Evolutionary conservation across 495 filamentous ascomycete genomes (phyloP), one percentile per base, ranked within the genome.

Genomic region (Parathielavia appendiculata): DNA sequence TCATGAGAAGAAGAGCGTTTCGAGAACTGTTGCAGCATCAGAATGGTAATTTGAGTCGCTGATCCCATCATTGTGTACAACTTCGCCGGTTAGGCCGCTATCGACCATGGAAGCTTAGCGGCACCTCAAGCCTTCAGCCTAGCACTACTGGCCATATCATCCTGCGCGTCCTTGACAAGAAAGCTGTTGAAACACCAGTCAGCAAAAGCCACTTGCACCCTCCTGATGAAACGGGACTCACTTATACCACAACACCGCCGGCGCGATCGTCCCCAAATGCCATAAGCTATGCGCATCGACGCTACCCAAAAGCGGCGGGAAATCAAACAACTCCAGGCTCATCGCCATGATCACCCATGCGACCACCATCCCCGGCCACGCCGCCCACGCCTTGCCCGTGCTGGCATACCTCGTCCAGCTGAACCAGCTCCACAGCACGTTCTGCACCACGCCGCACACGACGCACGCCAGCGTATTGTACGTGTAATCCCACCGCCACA

Each of bases 391-490:
- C 39, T 76, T 69, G 45, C 83, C 81, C 48, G 82, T 75, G 62
- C 83, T 83, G 64, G 78, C 76, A 73, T 93, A 97, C 51, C 86
- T 81, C 65, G 69, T 72, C 57, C 87, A 83, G 63, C 89, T 92
- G 71, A 95, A 97, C 62, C 79, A 84, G 14, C 81, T 89, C 93
- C 93, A 98, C 54, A 98, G 67, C 6, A 84, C 44, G 61, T 97
- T 96, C 68, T 89, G 86, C 30, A 95, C 69, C 48, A 89, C 77
- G 0, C 93, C 93, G 23, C 88, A 80, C 13, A 81, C 84, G 26
- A 98, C 89, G 64, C 97, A 97, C 17, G 91, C 95, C 2, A 84
- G 82, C 92, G 97, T 98, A 65, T 98, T 98, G 74, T 98, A 98
- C 3, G 85, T 85, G 67, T 98, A 98, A 68, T 97, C 88, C 90